A percentile compares a stretch with the other conserved stretches of the same genome.
phyloP scores from a whole-genome alignment of 768 basidiomycete species.

The Amanita exitialis region DNA sequence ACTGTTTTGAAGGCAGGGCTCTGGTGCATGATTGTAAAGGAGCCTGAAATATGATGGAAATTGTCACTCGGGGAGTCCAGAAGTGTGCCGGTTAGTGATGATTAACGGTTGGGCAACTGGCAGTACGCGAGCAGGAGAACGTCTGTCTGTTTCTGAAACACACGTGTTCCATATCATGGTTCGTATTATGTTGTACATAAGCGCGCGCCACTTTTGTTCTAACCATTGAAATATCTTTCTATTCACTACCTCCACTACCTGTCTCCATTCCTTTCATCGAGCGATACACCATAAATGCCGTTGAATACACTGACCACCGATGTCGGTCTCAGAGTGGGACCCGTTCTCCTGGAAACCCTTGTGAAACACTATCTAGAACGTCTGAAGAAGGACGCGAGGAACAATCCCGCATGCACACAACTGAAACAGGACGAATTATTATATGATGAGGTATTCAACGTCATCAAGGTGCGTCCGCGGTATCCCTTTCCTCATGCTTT shows the following conservation, averaged over 20 bases:
- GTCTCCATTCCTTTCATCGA: not conserved
- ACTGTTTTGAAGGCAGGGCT: too few species aligned
- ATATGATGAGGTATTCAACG: constrained; percentile 72
- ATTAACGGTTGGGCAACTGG: too few species aligned
- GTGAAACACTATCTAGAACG: constrained; percentile 80
- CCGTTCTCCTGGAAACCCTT: constrained; percentile 66
- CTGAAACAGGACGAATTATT: constrained; percentile 67
- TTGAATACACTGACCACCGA: constrained; percentile 51
- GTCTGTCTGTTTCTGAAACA: too few species aligned
- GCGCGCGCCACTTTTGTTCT: too few species aligned
- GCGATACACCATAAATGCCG: constrained; percentile 13
- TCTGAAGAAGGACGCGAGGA: constrained; percentile 32
- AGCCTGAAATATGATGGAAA: too few species aligned
- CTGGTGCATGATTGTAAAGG: too few species aligned
- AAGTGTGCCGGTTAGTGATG: too few species aligned
- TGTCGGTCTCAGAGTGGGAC: constrained; percentile 57
- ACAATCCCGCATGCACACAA: constrained; percentile 30
- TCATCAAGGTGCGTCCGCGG: constrained; percentile 48
- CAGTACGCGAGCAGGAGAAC: too few species aligned
- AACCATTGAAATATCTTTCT: too few species aligned
- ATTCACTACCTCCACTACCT: not conserved
- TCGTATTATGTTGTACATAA: too few species aligned
- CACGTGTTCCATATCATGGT: too few species aligned
- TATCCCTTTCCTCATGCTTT: not conserved
- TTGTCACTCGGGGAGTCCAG: too few species aligned